phyloP scores from a whole-genome alignment of 1,284 basidiomycete species.

The Takashimella tepidaria region DNA sequence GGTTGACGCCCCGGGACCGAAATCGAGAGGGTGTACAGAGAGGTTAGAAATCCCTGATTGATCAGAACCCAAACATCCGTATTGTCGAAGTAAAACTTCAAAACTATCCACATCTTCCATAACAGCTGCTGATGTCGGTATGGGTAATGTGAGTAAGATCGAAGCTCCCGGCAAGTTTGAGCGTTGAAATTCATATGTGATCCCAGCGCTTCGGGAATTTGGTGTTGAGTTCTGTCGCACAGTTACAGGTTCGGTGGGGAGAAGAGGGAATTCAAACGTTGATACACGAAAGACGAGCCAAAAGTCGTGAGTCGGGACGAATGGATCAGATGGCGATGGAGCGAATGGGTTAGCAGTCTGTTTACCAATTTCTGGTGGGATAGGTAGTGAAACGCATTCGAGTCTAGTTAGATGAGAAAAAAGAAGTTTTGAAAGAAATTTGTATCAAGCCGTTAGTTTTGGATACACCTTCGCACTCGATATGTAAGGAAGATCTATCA shows the following conservation, averaged over 20 bases:
- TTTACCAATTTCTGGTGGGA: conserved; percentile 38
- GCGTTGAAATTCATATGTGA: conserved; percentile 35
- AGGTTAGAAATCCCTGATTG: conserved; percentile 26
- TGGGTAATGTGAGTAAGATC: conserved; percentile 50
- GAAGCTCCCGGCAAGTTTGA: conserved; percentile 31
- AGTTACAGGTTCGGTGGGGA: conserved; percentile 30
- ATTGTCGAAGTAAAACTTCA: conserved; percentile 64
- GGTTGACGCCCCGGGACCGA: background rate
- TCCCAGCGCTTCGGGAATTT: conserved; percentile 13
- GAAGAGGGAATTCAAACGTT: conserved; percentile 40
- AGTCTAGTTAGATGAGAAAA: too few species aligned
- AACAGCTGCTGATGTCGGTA: conserved; percentile 45
- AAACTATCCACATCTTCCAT: conserved; percentile 63
- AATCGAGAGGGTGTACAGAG: conserved; percentile 14
- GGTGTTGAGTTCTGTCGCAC: conserved; percentile 9
- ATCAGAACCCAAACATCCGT: conserved; percentile 49
- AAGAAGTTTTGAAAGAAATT: too few species aligned
- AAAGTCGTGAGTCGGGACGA: conserved; percentile 44
- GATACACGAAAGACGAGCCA: conserved; percentile 46
- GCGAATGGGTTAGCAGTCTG: conserved; percentile 48
- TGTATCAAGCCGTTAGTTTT: too few species aligned
- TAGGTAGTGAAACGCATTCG: conserved; percentile 45
- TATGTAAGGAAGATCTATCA: too few species aligned
- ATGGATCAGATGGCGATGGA: conserved; percentile 32
- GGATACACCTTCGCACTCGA: too few species aligned